Evolutionary conservation across 805 yeast genomes (phyloP), one percentile per base, ranked within the genome.

Genomic region (Peterozyma toletana): DNA sequence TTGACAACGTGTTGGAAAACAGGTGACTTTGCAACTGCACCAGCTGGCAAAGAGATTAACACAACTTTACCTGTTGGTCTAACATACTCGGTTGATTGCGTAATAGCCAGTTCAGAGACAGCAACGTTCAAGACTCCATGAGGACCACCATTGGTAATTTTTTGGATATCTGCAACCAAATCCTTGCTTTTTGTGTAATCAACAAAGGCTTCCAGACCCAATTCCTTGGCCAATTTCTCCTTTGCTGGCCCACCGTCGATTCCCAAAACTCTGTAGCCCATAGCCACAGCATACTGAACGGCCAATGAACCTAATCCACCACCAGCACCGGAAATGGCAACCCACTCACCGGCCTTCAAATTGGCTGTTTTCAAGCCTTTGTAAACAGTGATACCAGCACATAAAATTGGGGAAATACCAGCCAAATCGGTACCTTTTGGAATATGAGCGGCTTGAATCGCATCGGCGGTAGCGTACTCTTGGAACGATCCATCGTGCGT

Each of bases 301-400:
- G 86, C 87, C 50, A 83, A 67, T 45, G 87, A 73, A 48, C 90
- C 90, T 56, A 83, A 76, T 51, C 89, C 89, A 62, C 89, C 87
- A 56, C 82, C 87, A 44, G 88, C 88, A 64, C 90, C 90, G 47
- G 85, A 77, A 53, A 83, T 67, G 53, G 85, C 83, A 47, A 83
- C 82, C 86, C 86, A 82, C 55, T 83, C 75, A 53, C 89, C 89
- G 47, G 88, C 77, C 47, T 53, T 60, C 57, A 82, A 68, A 46
- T 75, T 76, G 44, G 95, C 86, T 37, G 86, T 83, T 74, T 86
- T 86, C 61, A 86, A 71, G 38, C 95, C 96, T 73, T 86, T 86
- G 81, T 86, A 86, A 46, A 85, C 95, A 35, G 96, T 86, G 64
- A 86, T 80, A 66, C 96, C 96, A 33, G 95, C 96, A 70, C 96